A percentile compares a stretch with the other conserved stretches of the same genome.
Conservation (phyloP, 176 grass and related monocot species). For the Carex littledalei region DNA sequence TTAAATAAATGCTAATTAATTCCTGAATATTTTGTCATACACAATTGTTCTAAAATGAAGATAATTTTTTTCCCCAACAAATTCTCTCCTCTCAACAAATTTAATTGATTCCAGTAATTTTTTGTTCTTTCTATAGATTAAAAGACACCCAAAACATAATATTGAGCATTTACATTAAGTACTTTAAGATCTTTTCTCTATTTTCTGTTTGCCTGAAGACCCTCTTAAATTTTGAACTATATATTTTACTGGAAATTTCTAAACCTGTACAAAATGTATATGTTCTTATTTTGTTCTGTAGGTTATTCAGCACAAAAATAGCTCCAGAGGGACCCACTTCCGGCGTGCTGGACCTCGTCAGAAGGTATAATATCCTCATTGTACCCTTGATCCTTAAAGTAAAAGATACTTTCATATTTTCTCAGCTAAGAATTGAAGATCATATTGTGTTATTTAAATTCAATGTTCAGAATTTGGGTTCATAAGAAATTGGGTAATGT, state of each 20-base stretch:
- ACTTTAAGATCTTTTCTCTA: background rate
- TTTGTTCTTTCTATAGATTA: background rate
- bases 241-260: background rate
- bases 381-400: background rate
- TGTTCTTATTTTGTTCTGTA: constrained; percentile 21
- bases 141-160: background rate
- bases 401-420: background rate
- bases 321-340: constrained; percentile 82
- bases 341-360: constrained; percentile 83
- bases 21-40: background rate
- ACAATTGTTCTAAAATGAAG: background rate
- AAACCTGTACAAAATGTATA: background rate
- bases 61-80: background rate
- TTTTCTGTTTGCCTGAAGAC: background rate
- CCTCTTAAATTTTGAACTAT: background rate
- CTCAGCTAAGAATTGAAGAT: background rate
- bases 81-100: background rate
- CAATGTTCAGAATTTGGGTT: background rate
- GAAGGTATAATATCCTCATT: constrained; percentile 34
- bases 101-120: background rate
- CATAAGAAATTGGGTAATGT: background rate
- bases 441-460: background rate
- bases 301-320: constrained; percentile 79
- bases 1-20: background rate
- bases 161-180: background rate